Conservation (phyloP, 441 rosid species). For the Euphorbia celastroides region DNA sequence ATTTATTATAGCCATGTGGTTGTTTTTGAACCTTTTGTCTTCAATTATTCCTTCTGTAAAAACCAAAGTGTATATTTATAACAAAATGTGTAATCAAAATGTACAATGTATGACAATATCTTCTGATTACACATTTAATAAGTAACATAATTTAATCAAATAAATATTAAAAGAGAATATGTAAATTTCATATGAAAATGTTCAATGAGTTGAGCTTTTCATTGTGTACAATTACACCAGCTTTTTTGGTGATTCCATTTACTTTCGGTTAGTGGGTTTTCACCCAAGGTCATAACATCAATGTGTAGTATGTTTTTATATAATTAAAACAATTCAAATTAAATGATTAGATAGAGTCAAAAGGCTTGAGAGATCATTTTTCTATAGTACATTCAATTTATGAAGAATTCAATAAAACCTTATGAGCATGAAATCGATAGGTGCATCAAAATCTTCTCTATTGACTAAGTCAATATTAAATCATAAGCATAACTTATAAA, state of each 20-base stretch:
- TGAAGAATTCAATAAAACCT: neutral
- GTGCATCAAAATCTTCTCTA: neutral
- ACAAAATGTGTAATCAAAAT: slow-evolving; percentile 10
- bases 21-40: slow-evolving; percentile 27
- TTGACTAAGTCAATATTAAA: neutral
- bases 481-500: too few species aligned
- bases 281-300: slow-evolving; percentile 29
- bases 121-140: too few species aligned
- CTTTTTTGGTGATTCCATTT: slow-evolving; percentile 24
- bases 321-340: slow-evolving; percentile 24
- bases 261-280: slow-evolving; percentile 13
- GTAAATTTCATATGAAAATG: neutral
- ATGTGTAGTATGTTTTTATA: slow-evolving; percentile 22
- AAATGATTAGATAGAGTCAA: slow-evolving; percentile 34
- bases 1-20: slow-evolving; percentile 24
- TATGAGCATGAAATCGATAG: neutral
- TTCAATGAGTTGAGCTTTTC: slow-evolving; percentile 21
- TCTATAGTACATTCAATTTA: neutral
- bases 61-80: neutral
- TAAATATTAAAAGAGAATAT: neutral
- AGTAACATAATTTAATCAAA: neutral
- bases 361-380: neutral
- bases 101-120: neutral
- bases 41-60: slow-evolving; percentile 28
- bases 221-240: slow-evolving; percentile 12